Percentiles rank a stretch among this genome's conserved stretches.
Evolutionary conservation across 139 green algal species (phyloP).

Genomic region (Chlorella sp.): DNA sequence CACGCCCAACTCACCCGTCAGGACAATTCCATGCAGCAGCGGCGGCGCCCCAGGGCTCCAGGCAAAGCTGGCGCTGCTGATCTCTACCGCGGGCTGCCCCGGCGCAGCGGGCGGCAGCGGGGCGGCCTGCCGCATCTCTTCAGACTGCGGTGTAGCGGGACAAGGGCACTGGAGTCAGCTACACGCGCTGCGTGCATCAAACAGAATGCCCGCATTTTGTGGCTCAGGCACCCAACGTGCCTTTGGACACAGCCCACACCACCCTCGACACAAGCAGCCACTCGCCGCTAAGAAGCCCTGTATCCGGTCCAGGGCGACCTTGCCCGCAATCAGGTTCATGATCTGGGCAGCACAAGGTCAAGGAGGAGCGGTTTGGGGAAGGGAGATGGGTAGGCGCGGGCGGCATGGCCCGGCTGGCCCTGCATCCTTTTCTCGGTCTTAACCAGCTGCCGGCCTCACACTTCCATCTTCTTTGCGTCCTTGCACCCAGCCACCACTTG

Average conservation of each 20-base stretch:
- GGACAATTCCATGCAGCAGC: constrained; percentile 44
- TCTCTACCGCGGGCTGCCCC: constrained; percentile 34
- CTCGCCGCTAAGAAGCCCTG: constrained; percentile 70
- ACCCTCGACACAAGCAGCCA: too few species aligned
- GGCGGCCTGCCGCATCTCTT: constrained; percentile 61
- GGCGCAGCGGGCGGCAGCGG: constrained; percentile 12
- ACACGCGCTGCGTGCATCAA: background rate
- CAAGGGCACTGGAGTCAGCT: too few species aligned
- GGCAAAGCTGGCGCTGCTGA: constrained; percentile 23
- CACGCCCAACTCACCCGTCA: constrained; percentile 8
- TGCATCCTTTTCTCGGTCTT: too few species aligned
- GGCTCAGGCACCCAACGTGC: too few species aligned
- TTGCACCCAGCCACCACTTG: too few species aligned
- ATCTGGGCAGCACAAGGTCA: constrained; percentile 56
- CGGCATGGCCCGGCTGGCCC: too few species aligned
- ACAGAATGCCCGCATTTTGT: too few species aligned
- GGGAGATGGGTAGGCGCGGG: too few species aligned
- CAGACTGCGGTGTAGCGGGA: constrained; percentile 44
- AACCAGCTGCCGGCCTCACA: too few species aligned
- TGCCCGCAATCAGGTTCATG: constrained; percentile 79
- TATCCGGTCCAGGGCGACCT: constrained; percentile 76
- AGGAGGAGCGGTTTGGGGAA: too few species aligned
- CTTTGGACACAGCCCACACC: too few species aligned
- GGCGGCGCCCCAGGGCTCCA: constrained; percentile 26
- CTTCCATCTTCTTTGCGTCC: too few species aligned